A percentile compares a stretch with the other conserved stretches of the same genome.
These are phyloP conservation scores for Fusarium cyanostomum DNA, from an alignment of 2,329 filamentous ascomycete genomes.

Conservation along the genomic window DNA sequence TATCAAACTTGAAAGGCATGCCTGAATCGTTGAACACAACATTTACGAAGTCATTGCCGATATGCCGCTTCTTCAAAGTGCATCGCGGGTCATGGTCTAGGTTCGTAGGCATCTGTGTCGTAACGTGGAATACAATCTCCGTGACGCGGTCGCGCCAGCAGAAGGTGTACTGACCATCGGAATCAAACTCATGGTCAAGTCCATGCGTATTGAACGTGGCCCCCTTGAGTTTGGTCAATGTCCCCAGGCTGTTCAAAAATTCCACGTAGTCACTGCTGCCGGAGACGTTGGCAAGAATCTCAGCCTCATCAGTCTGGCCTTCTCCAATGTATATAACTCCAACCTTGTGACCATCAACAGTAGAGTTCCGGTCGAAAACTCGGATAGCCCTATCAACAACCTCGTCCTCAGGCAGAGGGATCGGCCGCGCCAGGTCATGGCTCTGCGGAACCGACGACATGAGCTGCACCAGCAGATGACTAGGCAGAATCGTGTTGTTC, in stretches of 20 bases:
- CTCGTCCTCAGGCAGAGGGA: constrained; percentile 78
- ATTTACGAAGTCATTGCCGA: constrained; percentile 97
- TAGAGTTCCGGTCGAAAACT: constrained; percentile 85
- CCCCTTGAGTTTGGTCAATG: constrained; percentile 80
- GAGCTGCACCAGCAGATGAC: constrained; percentile 76
- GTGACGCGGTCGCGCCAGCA: constrained; percentile 96
- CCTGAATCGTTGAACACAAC: constrained; percentile 98
- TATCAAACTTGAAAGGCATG: constrained; percentile 86
- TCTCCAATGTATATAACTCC: constrained; percentile 94
- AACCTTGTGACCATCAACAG: constrained; percentile 94
- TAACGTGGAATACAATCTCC: constrained; percentile 94
- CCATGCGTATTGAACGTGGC: constrained; percentile 94
- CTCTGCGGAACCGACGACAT: constrained; percentile 70
- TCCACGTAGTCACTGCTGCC: constrained; percentile 89
- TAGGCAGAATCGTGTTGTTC: constrained; percentile 73
- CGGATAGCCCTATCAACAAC: constrained; percentile 77
- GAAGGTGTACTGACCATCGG: constrained; percentile 87
- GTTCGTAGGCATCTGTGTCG: constrained; percentile 96
- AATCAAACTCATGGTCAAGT: constrained; percentile 78
- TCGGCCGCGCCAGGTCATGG: constrained; percentile 70
- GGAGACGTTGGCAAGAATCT: constrained; percentile 86
- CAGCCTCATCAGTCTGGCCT: constrained; percentile 81
- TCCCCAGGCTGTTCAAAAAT: constrained; percentile 85
- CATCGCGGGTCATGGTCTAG: constrained; percentile 78
- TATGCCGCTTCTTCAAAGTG: constrained; percentile 89